phyloP scores from a whole-genome alignment of 306 rosid species.

The Trifolium subterraneum region DNA sequence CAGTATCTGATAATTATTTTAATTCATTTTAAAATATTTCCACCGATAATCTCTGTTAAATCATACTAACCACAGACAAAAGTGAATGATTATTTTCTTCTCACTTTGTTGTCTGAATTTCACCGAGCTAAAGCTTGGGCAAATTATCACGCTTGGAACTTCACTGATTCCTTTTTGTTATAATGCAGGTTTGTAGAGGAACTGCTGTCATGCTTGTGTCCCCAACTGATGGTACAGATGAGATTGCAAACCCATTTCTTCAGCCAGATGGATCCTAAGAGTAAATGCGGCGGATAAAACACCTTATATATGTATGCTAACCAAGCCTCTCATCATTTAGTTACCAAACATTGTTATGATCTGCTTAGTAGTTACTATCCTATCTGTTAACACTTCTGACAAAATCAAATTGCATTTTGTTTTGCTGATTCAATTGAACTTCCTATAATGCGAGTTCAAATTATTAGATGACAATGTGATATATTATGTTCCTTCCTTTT shows the following conservation, averaged over 20 bases:
- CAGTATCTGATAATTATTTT: no score
- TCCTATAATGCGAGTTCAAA: slow-evolving; percentile 1
- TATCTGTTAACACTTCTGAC: background rate
- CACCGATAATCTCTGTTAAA: background rate
- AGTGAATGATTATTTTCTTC: background rate
- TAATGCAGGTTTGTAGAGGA: slow-evolving; percentile 92
- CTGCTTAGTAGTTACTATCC: slow-evolving; percentile 12
- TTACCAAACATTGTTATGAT: slow-evolving; percentile 12
- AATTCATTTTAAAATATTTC: no score
- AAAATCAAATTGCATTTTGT: background rate
- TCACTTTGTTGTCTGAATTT: background rate
- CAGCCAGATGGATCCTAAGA: slow-evolving; percentile 79
- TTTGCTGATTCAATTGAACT: slow-evolving; percentile 15
- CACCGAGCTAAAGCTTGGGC: background rate
- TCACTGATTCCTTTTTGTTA: background rate
- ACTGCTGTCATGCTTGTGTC: slow-evolving; percentile 97
- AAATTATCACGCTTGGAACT: background rate
- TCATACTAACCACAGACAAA: background rate
- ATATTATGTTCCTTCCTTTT: background rate
- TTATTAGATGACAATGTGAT: slow-evolving; percentile 7
- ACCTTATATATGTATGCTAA: slow-evolving; percentile 12
- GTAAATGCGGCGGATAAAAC: background rate
- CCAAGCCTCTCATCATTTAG: slow-evolving; percentile 6
- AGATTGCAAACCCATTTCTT: slow-evolving; percentile 88
- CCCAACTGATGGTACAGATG: slow-evolving; percentile 94